Evolutionary conservation across 2,329 filamentous ascomycete species (phyloP).

Genomic region (Penicillium sp.): DNA sequence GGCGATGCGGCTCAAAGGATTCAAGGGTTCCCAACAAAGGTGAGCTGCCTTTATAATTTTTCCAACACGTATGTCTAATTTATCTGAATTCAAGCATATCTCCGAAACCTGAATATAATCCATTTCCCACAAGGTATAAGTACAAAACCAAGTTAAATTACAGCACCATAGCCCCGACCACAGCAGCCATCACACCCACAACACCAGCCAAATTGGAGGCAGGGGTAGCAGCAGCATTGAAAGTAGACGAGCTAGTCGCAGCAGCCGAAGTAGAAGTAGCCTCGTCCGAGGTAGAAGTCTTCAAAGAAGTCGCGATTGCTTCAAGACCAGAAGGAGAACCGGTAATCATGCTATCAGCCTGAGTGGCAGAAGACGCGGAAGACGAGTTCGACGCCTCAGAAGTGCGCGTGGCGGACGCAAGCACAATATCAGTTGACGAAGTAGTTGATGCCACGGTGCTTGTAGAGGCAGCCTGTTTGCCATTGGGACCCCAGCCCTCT

Average conservation of each 20-base stretch:
- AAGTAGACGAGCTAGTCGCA: constrained; percentile 2
- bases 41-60: not conserved
- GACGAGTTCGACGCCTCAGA: not conserved
- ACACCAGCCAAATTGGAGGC: constrained; percentile 11
- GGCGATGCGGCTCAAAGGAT: constrained; percentile 49
- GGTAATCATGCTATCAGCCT: constrained; percentile 9
- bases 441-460: constrained; percentile 12
- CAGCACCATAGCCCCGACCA: constrained; percentile 13
- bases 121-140: not conserved
- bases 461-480: constrained; percentile 17
- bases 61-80: not conserved
- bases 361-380: not conserved
- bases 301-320: constrained; percentile 1
- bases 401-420: not conserved
- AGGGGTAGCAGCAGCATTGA: constrained; percentile 10
- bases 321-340: not conserved
- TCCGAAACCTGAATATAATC: not conserved
- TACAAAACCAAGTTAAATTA: constrained; percentile 2
- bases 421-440: not conserved
- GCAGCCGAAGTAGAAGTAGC: constrained; percentile 11
- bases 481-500: constrained; percentile 22
- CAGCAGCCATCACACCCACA: constrained; percentile 12
- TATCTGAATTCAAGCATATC: not conserved
- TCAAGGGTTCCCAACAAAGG: constrained; percentile 12
- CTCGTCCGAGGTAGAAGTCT: constrained; percentile 7